Evolutionary conservation across 768 basidiomycete genomes (phyloP), one percentile per base, ranked within the genome.

Genomic region (Trametes sanguinea): DNA sequence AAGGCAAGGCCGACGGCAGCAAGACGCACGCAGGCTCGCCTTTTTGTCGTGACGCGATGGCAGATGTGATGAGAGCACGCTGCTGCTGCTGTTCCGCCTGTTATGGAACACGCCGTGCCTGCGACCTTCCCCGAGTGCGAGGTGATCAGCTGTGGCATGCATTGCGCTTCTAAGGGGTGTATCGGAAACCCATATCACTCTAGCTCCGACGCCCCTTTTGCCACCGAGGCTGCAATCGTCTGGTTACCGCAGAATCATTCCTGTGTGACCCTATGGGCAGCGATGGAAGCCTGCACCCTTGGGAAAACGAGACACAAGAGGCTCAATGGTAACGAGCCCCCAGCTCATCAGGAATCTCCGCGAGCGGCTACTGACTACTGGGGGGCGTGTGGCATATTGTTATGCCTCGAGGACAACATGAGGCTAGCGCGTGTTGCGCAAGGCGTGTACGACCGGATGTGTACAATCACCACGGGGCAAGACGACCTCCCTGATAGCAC

Each of bases 361-460:
- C 45, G 44, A 55, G 58, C 51, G 51, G 50, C 57, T 42, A 42
- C 37, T 54, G 47, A 37, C 37, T 45, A 51, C 53, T 40, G 40
- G 30, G 30, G 45, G 35, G 51, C 42, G 32, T 45, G 50, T 51
- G 30, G 33, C 50, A 46, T 22, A 39, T 35, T 37, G 30, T 32
- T 32, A 16, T 53, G 63, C 63, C 63, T 64, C 57, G 63, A 39
- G 63, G 54, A 27, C 13, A 48, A 35, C 63, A 64, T 60, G 63
- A 64, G 63, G 63, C 59, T 45, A 46, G 35, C 46, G 30, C 52
- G 45, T 54, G 57, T 17, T 16, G 27, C 48, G 4, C 32, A 11
- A 27, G 11, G 29, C 29, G 14, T 29, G 48, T 54, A 40, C 7
- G 6, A 42, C 14, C 14, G 42, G 6, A 37, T 37, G 35, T 11